phyloP scores from a whole-genome alignment of 2,329 filamentous ascomycete species.

The Phialemoniopsis sp. region DNA sequence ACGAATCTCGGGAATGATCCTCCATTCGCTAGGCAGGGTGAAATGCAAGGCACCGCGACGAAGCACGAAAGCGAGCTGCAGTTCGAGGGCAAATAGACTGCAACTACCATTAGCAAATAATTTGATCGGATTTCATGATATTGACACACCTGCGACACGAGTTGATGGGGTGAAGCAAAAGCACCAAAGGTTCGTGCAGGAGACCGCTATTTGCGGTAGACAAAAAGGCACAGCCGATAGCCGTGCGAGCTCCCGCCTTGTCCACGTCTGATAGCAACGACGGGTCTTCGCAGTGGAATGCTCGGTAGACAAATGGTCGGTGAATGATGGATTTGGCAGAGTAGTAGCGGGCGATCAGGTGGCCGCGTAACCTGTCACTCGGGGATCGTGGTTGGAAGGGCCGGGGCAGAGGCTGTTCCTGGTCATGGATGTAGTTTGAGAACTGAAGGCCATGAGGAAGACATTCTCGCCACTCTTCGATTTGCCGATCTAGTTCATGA shows the following conservation, averaged over 20 bases:
- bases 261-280: neutral
- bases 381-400: too few relatives aligned
- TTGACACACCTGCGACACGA: neutral
- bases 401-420: too few relatives aligned
- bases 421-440: neutral
- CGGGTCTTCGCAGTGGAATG: neutral
- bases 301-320: constrained; percentile 2
- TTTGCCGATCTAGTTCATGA: constrained; percentile 4
- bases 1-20: neutral
- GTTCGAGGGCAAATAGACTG: neutral
- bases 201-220: neutral
- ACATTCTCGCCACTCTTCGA: constrained; percentile 5
- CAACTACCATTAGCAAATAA: neutral
- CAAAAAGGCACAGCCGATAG: neutral
- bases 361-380: constrained; percentile 2
- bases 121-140: neutral
- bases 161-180: constrained; percentile 1
- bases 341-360: constrained; percentile 4
- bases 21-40: neutral
- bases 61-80: constrained; percentile 1
- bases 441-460: constrained; percentile 2
- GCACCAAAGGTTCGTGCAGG: neutral
- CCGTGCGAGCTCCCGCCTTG: neutral
- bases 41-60: neutral
- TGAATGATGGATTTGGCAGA: constrained; percentile 7